Evolutionary conservation across 495 filamentous ascomycete species (phyloP), one percentile per base, ranked within the genome.

Genomic region (Hyphodiscus hymeniophilus): DNA sequence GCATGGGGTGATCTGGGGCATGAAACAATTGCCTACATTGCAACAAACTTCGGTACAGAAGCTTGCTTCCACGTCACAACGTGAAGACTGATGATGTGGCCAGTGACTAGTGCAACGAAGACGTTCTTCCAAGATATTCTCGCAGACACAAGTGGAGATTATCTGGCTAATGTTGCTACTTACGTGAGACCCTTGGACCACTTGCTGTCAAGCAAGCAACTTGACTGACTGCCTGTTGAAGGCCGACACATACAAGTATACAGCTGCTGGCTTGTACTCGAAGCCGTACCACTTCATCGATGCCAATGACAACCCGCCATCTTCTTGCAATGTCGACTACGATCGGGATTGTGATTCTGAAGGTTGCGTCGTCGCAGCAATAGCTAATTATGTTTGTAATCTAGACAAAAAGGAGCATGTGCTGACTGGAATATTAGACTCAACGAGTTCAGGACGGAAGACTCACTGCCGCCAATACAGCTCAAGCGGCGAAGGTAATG

Each of bases 231-330:
- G n/a, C 13, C 22, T 24, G 3, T 3, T 10, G 15, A 5, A 51
- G 53, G 54, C 62, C 13, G 75, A 79, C 42, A 33, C 51, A 3
- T 84, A 76, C 54, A 68, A 77, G 18, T 66, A 67, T 31, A 78
- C 75, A 23, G 51, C 60, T 0, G 79, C 65, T 4, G 79, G 79
- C 8, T 60, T 48, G 22, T 83, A 71, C 66, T 75, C 71, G 21
- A 61, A 65, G 7, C 63, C 71, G 0, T 75, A 66, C 46, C 81
- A 84, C 60, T 82, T 68, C 56, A 79, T 84, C 56, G 79, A 87
- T 63, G 81, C 80, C 5, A 61, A 77, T 38, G 82, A 87, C 52
- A 62, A 65, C 38, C 82, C 82, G 30, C 71, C 71, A 0, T 72
- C 77, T 2, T 63, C 57, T 44, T 86, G 82, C 63, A 67, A 71